Percentiles rank a stretch among this genome's conserved stretches.
These are phyloP conservation scores for Lasiosphaeriaceae sp. DNA, from an alignment of 495 filamentous ascomycete genomes.

Conservation along the genomic window DNA sequence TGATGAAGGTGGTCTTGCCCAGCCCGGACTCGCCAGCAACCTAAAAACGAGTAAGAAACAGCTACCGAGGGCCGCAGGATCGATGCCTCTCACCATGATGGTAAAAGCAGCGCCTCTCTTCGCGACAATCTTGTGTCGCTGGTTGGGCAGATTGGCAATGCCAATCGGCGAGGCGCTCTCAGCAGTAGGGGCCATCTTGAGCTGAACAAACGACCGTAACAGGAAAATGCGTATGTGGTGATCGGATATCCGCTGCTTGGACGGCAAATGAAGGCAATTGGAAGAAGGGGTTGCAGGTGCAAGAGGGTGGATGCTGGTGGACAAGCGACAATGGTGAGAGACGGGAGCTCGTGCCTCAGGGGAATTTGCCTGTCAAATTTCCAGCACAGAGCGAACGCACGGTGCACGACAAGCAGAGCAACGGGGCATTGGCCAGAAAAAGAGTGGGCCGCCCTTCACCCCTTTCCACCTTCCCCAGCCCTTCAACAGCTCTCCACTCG, in stretches of 20 bases:
- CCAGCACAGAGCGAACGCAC: slow-evolving; percentile 21
- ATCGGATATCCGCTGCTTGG: slow-evolving; percentile 13
- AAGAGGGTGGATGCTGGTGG: slow-evolving; percentile 23
- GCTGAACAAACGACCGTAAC: slow-evolving; percentile 8
- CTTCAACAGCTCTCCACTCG: slow-evolving; percentile 13
- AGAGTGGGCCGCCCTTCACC: slow-evolving; percentile 17
- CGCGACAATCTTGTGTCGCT: slow-evolving; percentile 99
- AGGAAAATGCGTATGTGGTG: slow-evolving; percentile 10
- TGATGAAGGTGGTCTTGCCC: slow-evolving; percentile 99
- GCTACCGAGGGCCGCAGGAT: neutral
- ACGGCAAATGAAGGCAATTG: slow-evolving; percentile 17
- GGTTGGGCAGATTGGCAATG: slow-evolving; percentile 98
- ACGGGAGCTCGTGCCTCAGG: slow-evolving; percentile 36
- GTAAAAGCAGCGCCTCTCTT: slow-evolving; percentile 99
- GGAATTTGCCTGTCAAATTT: slow-evolving; percentile 40
- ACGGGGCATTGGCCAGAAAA: slow-evolving; percentile 8
- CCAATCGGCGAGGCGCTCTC: slow-evolving; percentile 94
- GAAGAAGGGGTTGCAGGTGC: slow-evolving; percentile 8
- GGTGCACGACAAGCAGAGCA: slow-evolving; percentile 20
- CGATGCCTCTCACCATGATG: slow-evolving; percentile 72
- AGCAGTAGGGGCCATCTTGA: slow-evolving; percentile 70
- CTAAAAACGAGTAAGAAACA: slow-evolving; percentile 37
- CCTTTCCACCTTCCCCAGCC: slow-evolving; percentile 26
- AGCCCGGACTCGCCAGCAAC: slow-evolving; percentile 98
- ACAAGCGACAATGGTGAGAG: slow-evolving; percentile 16